Evolutionary conservation across 2,329 filamentous ascomycete species (phyloP), one percentile per base, ranked within the genome.

Genomic region (Nemania diffusa): DNA sequence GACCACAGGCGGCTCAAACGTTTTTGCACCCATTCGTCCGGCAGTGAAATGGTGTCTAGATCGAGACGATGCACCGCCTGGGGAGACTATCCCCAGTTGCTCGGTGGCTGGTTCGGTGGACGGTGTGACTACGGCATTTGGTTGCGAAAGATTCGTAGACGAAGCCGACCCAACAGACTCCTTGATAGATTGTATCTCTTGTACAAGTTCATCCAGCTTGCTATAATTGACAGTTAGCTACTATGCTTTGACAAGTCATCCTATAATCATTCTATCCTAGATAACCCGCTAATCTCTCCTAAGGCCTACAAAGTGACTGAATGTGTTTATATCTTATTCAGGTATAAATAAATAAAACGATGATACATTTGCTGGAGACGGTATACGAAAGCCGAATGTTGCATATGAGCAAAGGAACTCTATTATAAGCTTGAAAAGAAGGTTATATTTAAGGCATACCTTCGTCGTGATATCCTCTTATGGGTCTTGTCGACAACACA

Each of bases 161-260:
- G 69, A 67, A 57, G 52, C 57, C 32, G 72, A 72, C 53, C 75
- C 78, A 48, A 88, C 85, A 51, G 81, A 83, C 69, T 86, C 81
- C 71, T 86, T 86, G 72, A 87, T 87, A 73, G 78, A 84, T 69
- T 80, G 82, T n/a, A 87, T 81, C 73, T 87, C 85, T 67, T 84
- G 82, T 57, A 84, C 85, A 4, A 87, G 78, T 68, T 85, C 82
- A 69, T 88, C 85, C 2, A 88, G 78, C 73, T 88, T 87, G 71
- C 85, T 87, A 62, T 55, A 57, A n/a, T 48, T 40, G 22, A 2
- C n/a, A 34, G 60, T 73, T 11, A 70, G 67, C 24, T 27, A 48
- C 22, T 7, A 8, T 50, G 22, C 15, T 7, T 44, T 53, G 37
- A 62, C 34, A 29, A 55, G 44, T 22, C 32, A 52, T 51, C 22